These are phyloP conservation scores for Aegilops sharonensis DNA, from an alignment of 176 grass and related monocot species.

Conservation along the genomic window DNA sequence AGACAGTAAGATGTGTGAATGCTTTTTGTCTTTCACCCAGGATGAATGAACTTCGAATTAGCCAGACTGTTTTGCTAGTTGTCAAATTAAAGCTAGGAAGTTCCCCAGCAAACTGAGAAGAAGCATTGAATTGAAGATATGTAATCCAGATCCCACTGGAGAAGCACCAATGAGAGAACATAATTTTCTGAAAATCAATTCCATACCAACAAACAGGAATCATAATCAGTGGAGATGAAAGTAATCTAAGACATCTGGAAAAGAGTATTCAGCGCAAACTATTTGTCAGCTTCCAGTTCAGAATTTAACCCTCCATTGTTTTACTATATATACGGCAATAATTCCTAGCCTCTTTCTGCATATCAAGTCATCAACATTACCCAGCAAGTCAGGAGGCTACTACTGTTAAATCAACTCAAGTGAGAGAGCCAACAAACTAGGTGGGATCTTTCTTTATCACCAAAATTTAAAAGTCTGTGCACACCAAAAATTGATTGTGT, in stretches of 20 bases:
- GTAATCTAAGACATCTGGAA: neutral
- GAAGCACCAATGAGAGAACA: neutral
- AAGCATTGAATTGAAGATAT: neutral
- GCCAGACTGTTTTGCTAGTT: neutral
- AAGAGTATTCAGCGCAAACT: neutral
- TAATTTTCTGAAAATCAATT: neutral
- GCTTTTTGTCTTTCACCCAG: no score
- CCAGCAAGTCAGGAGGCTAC: neutral
- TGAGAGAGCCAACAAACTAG: neutral
- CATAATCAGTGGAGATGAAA: neutral
- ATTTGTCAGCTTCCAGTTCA: constrained; percentile 1
- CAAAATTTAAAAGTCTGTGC: neutral
- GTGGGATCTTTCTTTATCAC: neutral
- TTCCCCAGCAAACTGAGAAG: neutral
- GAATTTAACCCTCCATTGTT: neutral
- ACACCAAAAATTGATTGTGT: neutral
- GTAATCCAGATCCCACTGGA: neutral
- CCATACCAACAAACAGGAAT: neutral
- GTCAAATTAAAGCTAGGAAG: neutral
- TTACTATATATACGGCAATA: neutral
- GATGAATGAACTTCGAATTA: neutral
- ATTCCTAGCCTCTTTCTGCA: neutral
- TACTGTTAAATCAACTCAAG: neutral
- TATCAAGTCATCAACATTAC: neutral
- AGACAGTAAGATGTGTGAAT: no score